Percentiles rank a stretch among this genome's conserved stretches.
Evolutionary conservation across 1,284 basidiomycete genomes (phyloP).

Genomic region (Meripilus lineatus): DNA sequence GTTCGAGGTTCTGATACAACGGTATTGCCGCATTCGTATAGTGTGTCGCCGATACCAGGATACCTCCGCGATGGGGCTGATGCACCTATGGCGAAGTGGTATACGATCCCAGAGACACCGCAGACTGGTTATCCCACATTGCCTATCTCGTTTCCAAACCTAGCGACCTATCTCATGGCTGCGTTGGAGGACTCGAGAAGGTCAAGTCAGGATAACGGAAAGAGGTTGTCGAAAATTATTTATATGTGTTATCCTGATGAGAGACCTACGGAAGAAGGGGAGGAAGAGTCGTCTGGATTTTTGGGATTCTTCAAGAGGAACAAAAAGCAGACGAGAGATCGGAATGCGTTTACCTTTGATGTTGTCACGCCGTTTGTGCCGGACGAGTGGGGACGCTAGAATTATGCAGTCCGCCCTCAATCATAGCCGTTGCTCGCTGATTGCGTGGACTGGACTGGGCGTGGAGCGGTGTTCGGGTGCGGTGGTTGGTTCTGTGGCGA

Average conservation of each 20-base stretch:
- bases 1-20: slow-evolving; percentile 56
- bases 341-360: slow-evolving; percentile 73
- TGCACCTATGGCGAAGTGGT: slow-evolving; percentile 58
- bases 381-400: slow-evolving; percentile 33
- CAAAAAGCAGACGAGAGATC: slow-evolving; percentile 42
- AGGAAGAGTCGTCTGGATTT: slow-evolving; percentile 33
- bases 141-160: slow-evolving; percentile 67
- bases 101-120: slow-evolving; percentile 58
- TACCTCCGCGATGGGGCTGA: slow-evolving; percentile 61
- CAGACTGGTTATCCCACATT: slow-evolving; percentile 59
- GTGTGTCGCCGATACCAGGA: slow-evolving; percentile 49
- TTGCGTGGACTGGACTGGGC: too few relatives aligned
- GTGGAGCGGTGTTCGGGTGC: too few relatives aligned
- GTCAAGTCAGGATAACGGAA: slow-evolving; percentile 46
- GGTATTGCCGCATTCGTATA: slow-evolving; percentile 66
- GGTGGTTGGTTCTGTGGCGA: too few relatives aligned
- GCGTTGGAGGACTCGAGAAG: slow-evolving; percentile 63
- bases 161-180: slow-evolving; percentile 68
- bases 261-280: slow-evolving; percentile 25
- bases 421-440: too few relatives aligned
- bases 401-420: too few relatives aligned
- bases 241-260: slow-evolving; percentile 55
- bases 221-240: slow-evolving; percentile 64
- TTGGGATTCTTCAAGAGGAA: slow-evolving; percentile 53
- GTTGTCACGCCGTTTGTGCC: slow-evolving; percentile 69